Evolutionary conservation across 345 rosid genomes (phyloP).

Genomic region (Erucastrum elatum): DNA sequence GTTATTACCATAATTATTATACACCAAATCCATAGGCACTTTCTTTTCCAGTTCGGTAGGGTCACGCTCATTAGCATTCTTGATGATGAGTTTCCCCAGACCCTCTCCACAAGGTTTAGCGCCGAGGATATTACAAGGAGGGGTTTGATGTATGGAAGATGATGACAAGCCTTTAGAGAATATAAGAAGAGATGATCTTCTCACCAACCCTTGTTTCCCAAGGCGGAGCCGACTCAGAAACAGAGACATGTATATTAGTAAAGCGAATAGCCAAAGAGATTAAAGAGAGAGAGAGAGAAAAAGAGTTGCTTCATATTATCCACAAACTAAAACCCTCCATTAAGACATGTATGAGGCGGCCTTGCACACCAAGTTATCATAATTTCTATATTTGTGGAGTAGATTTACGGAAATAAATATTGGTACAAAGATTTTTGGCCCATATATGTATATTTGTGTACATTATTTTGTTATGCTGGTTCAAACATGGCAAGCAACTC

Average conservation of each 20-base stretch:
- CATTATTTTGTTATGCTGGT: background rate
- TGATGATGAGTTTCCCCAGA: background rate
- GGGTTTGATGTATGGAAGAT: background rate
- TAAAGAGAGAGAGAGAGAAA: background rate
- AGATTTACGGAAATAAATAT: background rate
- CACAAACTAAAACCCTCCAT: background rate
- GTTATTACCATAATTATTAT: background rate
- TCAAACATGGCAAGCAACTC: background rate
- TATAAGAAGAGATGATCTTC: background rate
- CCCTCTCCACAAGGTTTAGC: constrained; percentile 1
- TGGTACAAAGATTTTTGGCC: too few species aligned
- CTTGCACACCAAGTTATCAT: background rate
- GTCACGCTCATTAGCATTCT: background rate
- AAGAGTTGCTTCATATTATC: too few species aligned
- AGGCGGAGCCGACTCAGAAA: background rate
- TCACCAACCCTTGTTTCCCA: background rate
- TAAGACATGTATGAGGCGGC: background rate
- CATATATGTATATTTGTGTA: background rate
- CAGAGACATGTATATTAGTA: background rate
- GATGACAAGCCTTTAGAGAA: background rate
- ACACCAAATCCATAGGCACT: background rate
- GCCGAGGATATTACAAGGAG: background rate
- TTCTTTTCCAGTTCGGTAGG: background rate
- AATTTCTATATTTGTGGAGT: background rate
- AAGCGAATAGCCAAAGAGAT: background rate